Evolutionary conservation across 257 asterid species (phyloP).

Genomic region (Solanum bulbocastanum): DNA sequence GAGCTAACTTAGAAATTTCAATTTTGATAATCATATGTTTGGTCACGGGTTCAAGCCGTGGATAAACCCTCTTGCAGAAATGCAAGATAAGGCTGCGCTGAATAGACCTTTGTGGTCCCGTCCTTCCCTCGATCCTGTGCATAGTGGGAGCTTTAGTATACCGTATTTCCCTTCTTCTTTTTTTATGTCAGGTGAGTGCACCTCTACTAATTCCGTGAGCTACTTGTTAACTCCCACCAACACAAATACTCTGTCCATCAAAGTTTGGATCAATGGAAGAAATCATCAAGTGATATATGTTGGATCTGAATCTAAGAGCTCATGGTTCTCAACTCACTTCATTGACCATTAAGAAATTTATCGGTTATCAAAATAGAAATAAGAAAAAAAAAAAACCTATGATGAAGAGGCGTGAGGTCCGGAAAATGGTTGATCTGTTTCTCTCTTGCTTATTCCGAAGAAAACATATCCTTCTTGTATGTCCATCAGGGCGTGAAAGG

Average conservation of each 20-base stretch:
- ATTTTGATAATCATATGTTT: neutral
- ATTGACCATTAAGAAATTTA: neutral
- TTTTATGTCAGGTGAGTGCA: neutral
- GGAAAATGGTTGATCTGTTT: neutral
- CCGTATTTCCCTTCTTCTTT: neutral
- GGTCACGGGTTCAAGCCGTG: neutral
- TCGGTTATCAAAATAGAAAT: neutral
- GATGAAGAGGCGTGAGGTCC: neutral
- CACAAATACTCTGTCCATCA: neutral
- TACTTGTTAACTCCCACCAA: neutral
- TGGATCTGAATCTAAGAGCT: neutral
- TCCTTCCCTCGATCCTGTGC: accelerated
- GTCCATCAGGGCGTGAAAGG: neutral
- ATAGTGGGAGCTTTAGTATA: neutral
- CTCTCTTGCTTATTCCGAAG: neutral
- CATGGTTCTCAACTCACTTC: neutral
- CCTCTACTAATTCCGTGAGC: neutral
- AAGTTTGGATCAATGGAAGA: neutral
- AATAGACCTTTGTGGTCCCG: neutral
- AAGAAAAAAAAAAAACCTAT: too few species aligned
- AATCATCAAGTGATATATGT: neutral
- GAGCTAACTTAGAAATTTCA: neutral
- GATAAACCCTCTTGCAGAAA: neutral
- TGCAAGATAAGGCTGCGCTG: neutral
- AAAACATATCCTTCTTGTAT: neutral